Percentiles rank a stretch among this genome's conserved stretches.
Conservation (phyloP, 108 stramenopile species). For the Nitzschia putrida region DNA sequence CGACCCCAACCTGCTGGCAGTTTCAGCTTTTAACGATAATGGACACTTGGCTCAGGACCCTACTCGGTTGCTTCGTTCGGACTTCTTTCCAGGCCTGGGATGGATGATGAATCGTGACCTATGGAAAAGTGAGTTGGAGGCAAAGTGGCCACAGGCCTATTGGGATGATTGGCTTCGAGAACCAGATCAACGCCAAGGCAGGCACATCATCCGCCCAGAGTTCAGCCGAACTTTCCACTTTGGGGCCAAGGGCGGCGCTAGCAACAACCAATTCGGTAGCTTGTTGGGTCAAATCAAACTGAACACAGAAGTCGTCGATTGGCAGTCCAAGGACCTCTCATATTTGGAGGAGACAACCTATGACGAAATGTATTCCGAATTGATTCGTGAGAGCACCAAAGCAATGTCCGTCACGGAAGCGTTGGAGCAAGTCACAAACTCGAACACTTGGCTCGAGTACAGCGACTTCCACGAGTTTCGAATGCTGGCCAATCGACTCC, state of each 20-base stretch:
- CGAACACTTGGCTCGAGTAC: conserved; percentile 61
- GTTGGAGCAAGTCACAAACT: conserved; percentile 22
- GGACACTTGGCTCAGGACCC: conserved; percentile 52
- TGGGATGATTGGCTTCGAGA: conserved; percentile 99
- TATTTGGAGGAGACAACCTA: conserved; percentile 53
- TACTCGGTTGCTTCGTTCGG: conserved; percentile 67
- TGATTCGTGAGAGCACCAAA: conserved; percentile 43
- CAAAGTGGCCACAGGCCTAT: conserved; percentile 66
- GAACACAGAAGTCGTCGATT: conserved; percentile 58
- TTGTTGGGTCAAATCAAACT: conserved; percentile 58
- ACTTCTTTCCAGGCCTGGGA: conserved; percentile 95
- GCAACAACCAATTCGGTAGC: conserved; percentile 53
- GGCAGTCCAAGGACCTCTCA: conserved; percentile 64
- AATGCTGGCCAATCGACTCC: conserved; percentile 52
- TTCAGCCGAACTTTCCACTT: conserved; percentile 89
- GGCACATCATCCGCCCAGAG: conserved; percentile 85
- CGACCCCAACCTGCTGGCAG: conserved; percentile 75
- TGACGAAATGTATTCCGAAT: conserved; percentile 47
- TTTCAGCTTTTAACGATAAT: conserved; percentile 95
- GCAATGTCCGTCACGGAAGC: conserved; percentile 51
- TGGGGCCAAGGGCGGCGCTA: conserved; percentile 66
- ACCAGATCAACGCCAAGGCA: conserved; percentile 67
- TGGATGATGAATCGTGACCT: conserved; percentile 89
- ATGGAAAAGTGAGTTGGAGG: conserved; percentile 74
- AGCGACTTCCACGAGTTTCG: conserved; percentile 45